These are phyloP conservation scores for Lodderomyces margitis DNA, from an alignment of 1,139 yeast species.

Conservation along the genomic window DNA sequence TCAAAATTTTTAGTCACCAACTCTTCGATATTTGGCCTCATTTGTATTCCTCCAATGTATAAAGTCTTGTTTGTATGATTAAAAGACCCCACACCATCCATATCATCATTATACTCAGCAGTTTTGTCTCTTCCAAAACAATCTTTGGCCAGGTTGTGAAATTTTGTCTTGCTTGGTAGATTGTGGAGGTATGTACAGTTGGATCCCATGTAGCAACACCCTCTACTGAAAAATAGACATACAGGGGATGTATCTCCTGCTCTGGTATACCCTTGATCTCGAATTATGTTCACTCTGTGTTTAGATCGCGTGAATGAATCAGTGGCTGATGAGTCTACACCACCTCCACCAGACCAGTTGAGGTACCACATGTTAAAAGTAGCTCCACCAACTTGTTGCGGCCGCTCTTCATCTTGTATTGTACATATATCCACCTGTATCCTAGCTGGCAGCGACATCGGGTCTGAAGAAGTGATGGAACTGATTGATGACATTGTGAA, in stretches of 20 bases:
- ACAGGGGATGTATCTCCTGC: constrained; percentile 55
- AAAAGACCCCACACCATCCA: constrained; percentile 94
- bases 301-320: constrained; percentile 28
- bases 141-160: constrained; percentile 59
- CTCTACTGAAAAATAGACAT: constrained; percentile 86
- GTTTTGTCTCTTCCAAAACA: constrained; percentile 93
- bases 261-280: constrained; percentile 74
- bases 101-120: constrained; percentile 81
- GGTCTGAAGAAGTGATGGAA: constrained; percentile 11
- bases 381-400: constrained; percentile 72
- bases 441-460: constrained; percentile 42
- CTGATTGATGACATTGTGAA: constrained; percentile 7
- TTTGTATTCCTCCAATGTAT: constrained; percentile 68
- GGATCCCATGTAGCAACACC: constrained; percentile 77
- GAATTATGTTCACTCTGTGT: constrained; percentile 53
- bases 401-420: constrained; percentile 60
- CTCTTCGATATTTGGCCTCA: constrained; percentile 28
- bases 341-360: constrained; percentile 73
- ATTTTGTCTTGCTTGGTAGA: constrained; percentile 53
- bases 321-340: constrained; percentile 35
- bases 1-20: constrained; percentile 50
- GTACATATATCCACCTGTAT: constrained; percentile 70
- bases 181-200: constrained; percentile 78
- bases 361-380: constrained; percentile 86
- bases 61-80: constrained; percentile 66